Evolutionary conservation across 768 basidiomycete genomes (phyloP), one percentile per base, ranked within the genome.

Genomic region (Cyclocybe cylindracea): DNA sequence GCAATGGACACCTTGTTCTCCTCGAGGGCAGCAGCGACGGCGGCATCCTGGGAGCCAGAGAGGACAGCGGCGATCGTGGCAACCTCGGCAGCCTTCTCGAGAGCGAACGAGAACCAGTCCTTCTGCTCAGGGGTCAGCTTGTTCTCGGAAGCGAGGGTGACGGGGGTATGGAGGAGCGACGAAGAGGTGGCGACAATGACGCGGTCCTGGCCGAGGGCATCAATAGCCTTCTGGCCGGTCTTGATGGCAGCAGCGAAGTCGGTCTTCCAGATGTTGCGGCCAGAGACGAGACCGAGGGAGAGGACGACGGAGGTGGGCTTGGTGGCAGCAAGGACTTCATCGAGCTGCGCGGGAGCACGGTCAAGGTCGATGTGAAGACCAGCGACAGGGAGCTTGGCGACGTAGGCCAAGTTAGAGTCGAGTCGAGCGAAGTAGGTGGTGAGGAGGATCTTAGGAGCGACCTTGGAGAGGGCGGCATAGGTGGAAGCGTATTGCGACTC

Each of bases 181-280:
- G 97, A 98, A 5, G 97, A 98, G 37, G 97, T 94, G 36, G 92
- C 93, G 63, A 97, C 78, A 65, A 98, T 85, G 69, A 98, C 91
- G 57, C 94, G 91, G 55, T 91, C 87, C 55, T 79, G 73, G 53
- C 95, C 94, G 63, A 98, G 87, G 38, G 77, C 78, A 47, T 86
- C 84, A 62, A 97, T 77, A 42, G 92, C 94, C 70, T 86, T 89
- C 76, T 95, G 87, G 50, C 83, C 91, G 42, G 83, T 74, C 69
- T 87, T 86, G 74, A 94, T 82, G 51, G 92, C 87, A 48, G 84
- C 85, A 57, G 79, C 76, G 62, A 98, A 87, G 74, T 98, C 95
- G 56, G 85, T 88, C 85, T 98, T 99, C 97, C 97, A 99, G 78
- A 99, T 92, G 82, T 98, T 98, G 68, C 97, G 94, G 48, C 97